Conservation (phyloP, 441 rosid species). For the Brassica hybrid region DNA sequence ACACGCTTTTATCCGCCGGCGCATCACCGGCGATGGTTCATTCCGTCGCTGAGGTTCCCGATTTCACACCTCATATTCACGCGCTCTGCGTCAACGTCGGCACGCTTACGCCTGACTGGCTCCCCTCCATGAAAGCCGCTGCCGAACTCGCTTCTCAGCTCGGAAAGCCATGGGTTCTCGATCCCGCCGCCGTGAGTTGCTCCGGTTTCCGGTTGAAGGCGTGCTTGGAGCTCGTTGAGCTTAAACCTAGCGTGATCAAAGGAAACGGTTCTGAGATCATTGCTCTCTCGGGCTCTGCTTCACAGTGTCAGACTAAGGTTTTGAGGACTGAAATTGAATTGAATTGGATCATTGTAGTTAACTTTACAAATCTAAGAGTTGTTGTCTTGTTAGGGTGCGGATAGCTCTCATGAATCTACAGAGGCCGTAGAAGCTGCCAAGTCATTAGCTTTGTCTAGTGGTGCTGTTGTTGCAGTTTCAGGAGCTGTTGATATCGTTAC, state of each 20-base stretch:
- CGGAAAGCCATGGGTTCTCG: conserved; percentile 87
- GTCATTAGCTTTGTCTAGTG: conserved; percentile 67
- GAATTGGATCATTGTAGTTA: not conserved
- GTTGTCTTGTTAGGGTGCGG: conserved; percentile 62
- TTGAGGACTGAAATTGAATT: conserved; percentile 11
- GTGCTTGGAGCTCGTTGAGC: conserved; percentile 70
- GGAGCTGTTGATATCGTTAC: conserved; percentile 85
- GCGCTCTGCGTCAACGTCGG: conserved; percentile 85
- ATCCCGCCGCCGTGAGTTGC: conserved; percentile 89
- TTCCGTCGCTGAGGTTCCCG: conserved; percentile 67
- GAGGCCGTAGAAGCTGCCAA: conserved; percentile 90
- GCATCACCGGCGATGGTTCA: conserved; percentile 97
- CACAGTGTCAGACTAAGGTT: conserved; percentile 61
- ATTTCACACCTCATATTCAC: conserved; percentile 70
- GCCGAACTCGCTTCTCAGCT: conserved; percentile 50
- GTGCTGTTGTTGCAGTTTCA: conserved; percentile 76
- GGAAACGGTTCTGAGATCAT: conserved; percentile 91
- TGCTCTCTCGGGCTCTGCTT: conserved; percentile 62
- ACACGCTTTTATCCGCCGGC: conserved; percentile 82
- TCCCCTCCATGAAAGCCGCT: conserved; percentile 77
- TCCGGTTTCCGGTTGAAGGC: conserved; percentile 69
- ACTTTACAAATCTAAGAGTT: not conserved
- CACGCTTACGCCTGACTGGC: conserved; percentile 74
- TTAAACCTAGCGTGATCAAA: conserved; percentile 73
- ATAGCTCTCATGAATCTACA: conserved; percentile 74